These are phyloP conservation scores for Pseudopithomyces maydicus DNA, from an alignment of 2,329 filamentous ascomycete genomes.

Conservation along the genomic window DNA sequence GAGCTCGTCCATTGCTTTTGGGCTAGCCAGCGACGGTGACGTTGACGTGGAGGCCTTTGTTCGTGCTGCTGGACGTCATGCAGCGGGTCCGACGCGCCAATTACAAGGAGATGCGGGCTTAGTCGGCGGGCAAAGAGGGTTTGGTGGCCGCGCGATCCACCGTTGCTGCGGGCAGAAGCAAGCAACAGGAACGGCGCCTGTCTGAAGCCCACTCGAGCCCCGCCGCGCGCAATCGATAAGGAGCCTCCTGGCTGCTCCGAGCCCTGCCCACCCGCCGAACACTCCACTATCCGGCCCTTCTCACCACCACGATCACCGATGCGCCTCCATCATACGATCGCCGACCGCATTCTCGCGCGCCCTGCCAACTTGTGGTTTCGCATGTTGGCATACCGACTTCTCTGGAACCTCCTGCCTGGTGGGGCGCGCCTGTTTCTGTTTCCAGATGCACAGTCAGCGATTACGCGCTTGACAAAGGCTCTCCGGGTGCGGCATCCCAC, in stretches of 20 bases:
- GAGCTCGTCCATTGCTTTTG: conserved; percentile 22
- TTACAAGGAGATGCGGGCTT: conserved; percentile 25
- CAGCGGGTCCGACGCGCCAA: conserved; percentile 22
- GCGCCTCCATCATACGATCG: not conserved
- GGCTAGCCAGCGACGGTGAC: conserved; percentile 33
- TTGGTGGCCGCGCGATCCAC: not conserved
- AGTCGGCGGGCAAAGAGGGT: conserved; percentile 18
- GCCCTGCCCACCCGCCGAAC: not conserved
- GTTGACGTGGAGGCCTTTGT: conserved; percentile 32
- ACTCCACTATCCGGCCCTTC: not conserved
- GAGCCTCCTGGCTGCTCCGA: not conserved
- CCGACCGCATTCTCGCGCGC: not conserved
- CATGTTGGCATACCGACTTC: not conserved
- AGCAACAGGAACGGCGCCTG: not conserved
- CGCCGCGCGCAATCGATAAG: not conserved
- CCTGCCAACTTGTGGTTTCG: too few species aligned
- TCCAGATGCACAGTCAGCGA: conserved; percentile 33
- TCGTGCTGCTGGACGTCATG: conserved; percentile 25
- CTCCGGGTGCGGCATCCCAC: not conserved
- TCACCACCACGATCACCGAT: not conserved
- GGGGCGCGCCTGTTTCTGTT: not conserved
- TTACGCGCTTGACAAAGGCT: conserved; percentile 28
- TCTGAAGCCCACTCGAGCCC: conserved; percentile 3
- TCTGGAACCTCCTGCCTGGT: not conserved
- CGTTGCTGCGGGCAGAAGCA: not conserved